Evolutionary conservation across 2,329 filamentous ascomycete genomes (phyloP).

Genomic region (Trichoderma brevicompactum): DNA sequence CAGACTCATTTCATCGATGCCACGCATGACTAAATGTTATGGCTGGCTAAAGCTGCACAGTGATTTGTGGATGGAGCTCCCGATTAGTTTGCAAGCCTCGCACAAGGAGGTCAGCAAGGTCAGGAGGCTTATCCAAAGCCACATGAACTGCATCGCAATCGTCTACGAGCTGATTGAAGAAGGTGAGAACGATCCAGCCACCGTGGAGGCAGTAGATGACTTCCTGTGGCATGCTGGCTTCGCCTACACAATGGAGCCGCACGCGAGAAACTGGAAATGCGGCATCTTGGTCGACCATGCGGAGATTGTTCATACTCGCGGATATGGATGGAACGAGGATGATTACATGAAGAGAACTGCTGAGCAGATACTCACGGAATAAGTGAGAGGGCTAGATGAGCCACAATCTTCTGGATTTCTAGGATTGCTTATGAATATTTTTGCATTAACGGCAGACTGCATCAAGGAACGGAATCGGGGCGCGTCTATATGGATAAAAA

Average conservation of each 20-base stretch:
- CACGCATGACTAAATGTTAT: constrained; percentile 17
- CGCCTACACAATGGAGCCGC: neutral
- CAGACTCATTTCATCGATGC: constrained; percentile 1
- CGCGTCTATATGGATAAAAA: neutral
- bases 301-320: constrained; percentile 10
- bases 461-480: neutral
- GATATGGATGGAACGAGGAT: constrained; percentile 8
- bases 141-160: constrained; percentile 10
- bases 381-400: too few relatives aligned
- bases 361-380: neutral
- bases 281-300: constrained; percentile 15
- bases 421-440: neutral
- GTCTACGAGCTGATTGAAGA: constrained; percentile 27
- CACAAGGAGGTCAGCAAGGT: neutral
- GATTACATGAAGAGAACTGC: neutral
- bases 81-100: neutral
- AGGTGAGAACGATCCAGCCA: neutral
- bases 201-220: constrained; percentile 10
- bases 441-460: neutral
- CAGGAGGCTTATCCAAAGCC: neutral
- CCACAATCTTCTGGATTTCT: neutral
- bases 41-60: constrained; percentile 26
- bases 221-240: constrained; percentile 27
- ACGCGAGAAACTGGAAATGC: constrained; percentile 14
- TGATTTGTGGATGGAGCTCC: neutral